Conservation (phyloP, 306 rosid species). For the Sphenostylis stenocarpa region DNA sequence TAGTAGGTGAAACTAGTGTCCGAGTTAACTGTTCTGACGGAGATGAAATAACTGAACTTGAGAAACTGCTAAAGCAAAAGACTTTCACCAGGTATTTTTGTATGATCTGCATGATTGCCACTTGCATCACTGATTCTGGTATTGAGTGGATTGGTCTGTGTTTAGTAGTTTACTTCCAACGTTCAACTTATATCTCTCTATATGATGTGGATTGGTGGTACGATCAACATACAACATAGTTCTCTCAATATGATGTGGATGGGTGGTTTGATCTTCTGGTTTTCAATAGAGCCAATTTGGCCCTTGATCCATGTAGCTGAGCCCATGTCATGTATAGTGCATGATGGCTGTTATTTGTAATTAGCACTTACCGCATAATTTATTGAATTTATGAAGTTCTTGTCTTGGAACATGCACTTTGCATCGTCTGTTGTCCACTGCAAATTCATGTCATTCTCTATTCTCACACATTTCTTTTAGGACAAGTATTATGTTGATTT, state of each 20-base stretch:
- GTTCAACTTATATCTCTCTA: not conserved
- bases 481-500: conserved; percentile 1
- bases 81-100: conserved; percentile 74
- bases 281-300: not conserved
- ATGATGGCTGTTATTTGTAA: conserved; percentile 10
- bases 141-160: not conserved
- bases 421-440: not conserved
- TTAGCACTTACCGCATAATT: not conserved
- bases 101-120: conserved; percentile 5
- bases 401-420: conserved; percentile 8
- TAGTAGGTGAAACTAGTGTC: conserved; percentile 30
- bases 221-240: not conserved
- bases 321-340: not conserved
- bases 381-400: conserved; percentile 7
- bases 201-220: not conserved
- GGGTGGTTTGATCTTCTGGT: not conserved
- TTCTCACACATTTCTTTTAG: not conserved
- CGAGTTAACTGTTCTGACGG: conserved; percentile 46
- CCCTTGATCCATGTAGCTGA: not conserved
- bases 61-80: conserved; percentile 74
- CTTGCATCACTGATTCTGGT: conserved; percentile 30
- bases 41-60: conserved; percentile 62
- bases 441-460: not conserved
- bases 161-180: not conserved
- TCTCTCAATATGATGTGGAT: not conserved